Evolutionary conservation across 805 yeast species (phyloP).

Genomic region (Candida alai): DNA sequence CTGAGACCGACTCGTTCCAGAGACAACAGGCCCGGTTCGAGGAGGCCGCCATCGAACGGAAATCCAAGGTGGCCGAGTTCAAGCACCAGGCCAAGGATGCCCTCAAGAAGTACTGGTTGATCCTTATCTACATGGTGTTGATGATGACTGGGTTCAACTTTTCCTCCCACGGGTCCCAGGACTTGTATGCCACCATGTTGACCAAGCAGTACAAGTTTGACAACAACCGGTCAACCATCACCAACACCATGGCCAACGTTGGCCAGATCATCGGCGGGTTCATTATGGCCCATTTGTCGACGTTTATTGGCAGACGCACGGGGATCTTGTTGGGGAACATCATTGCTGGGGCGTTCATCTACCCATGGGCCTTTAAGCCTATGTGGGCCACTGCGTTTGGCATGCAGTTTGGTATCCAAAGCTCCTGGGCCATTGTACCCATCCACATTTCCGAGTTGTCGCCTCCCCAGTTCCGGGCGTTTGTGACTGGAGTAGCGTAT

Average conservation of each 20-base stretch:
- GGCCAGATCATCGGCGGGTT: slow-evolving; percentile 70
- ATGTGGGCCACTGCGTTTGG: slow-evolving; percentile 34
- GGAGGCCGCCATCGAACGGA: slow-evolving; percentile 7
- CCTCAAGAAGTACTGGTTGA: slow-evolving; percentile 26
- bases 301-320: slow-evolving; percentile 56
- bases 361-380: slow-evolving; percentile 50
- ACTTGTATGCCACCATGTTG: slow-evolving; percentile 62
- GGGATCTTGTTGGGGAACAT: slow-evolving; percentile 48
- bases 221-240: slow-evolving; percentile 49
- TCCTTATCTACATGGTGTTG: slow-evolving; percentile 26
- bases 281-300: slow-evolving; percentile 53
- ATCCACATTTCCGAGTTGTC: slow-evolving; percentile 62
- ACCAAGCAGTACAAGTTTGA: slow-evolving; percentile 46
- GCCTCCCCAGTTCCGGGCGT: slow-evolving; percentile 46
- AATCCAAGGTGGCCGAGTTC: slow-evolving; percentile 8
- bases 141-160: slow-evolving; percentile 68
- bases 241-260: slow-evolving; percentile 58
- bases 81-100: slow-evolving; percentile 9
- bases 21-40: slow-evolving; percentile 11
- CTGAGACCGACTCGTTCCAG: slow-evolving; percentile 55
- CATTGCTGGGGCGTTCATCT: slow-evolving; percentile 55
- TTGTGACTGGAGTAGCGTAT: slow-evolving; percentile 58
- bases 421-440: slow-evolving; percentile 72
- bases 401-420: slow-evolving; percentile 62
- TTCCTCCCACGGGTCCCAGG: slow-evolving; percentile 73